A percentile compares a stretch with the other conserved stretches of the same genome.
Conservation (phyloP, 2,329 filamentous ascomycete genomes). For the Corynespora cassiicola region DNA sequence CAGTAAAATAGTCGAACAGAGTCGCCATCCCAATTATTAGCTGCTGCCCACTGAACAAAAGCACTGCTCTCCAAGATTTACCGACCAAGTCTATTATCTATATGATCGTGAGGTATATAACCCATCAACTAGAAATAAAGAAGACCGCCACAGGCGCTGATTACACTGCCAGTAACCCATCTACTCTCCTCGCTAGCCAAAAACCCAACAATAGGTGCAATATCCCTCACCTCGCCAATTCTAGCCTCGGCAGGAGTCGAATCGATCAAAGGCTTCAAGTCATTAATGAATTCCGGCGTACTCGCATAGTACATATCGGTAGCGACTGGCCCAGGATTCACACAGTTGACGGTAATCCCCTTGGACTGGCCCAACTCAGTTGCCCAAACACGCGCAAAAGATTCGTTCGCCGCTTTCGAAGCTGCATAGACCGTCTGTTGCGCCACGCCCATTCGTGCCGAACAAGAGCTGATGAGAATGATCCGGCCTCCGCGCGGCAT, state of each 20-base stretch:
- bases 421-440: constrained; percentile 36
- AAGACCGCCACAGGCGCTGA: constrained; percentile 58
- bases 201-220: constrained; percentile 61
- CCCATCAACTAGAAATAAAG: constrained; percentile 6
- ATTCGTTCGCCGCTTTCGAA: constrained; percentile 26
- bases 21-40: too few species aligned
- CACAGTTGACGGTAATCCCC: constrained; percentile 64
- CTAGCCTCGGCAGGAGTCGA: constrained; percentile 57
- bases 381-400: constrained; percentile 62
- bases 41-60: too few species aligned
- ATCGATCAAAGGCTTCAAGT: constrained; percentile 23
- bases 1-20: too few species aligned
- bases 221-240: constrained; percentile 58
- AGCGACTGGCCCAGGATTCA: constrained; percentile 63
- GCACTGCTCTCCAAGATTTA: too few species aligned
- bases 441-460: constrained; percentile 52
- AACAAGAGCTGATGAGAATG: constrained; percentile 63
- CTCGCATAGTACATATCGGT: constrained; percentile 62
- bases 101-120: too few species aligned
- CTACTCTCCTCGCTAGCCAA: constrained; percentile 52
- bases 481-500: constrained; percentile 54
- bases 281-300: constrained; percentile 49
- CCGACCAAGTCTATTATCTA: too few species aligned
- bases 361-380: constrained; percentile 58
- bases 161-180: constrained; percentile 53